Evolutionary conservation across 345 rosid genomes (phyloP), one percentile per base, ranked within the genome.

Genomic region (Eucalyptus cloeziana): DNA sequence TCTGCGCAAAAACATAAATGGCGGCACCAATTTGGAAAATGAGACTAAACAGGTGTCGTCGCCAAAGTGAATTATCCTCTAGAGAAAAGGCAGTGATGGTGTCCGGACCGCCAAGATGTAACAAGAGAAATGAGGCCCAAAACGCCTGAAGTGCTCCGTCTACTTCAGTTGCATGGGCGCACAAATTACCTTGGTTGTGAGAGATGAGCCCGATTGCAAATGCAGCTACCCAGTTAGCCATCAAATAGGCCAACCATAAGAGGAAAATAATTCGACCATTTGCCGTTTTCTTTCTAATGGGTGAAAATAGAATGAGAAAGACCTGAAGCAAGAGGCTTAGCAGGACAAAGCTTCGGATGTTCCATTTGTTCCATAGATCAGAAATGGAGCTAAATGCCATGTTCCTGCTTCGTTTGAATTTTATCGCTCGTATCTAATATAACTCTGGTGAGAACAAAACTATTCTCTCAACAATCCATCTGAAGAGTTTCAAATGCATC

Each of bases 131-230:
- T 13, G 71, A 62, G 4, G 37, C 37, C 37, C 37, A 62, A 62
- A 62, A 62, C 0, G 71, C 37, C 1, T 62, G 33, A 62, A 62
- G 16, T 13, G 33, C 33, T 13, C 1, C 1, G 1, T 62, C 71
- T 30, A 62, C 71, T 13, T 62, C 0, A 7, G 17, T 4, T 13
- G 4, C 19, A 13, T 1, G 33, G 1, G 19, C 9, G 0, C 0
- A 5, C 7, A 2, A 62, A 62, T 30, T 62, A 14, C 8, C 7
- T 27, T 27, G 31, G 69, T 12, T 27, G 31, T 12, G 69, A 60
- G 69, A 60, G 4, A 60, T 60, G 31, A 60, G 31, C 31, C 69
- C n/a, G 7, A 60, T 27, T 1, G 16, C 1, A 7, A 27, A 60
- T 60, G n/a, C 15, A 27, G 3, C 69, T 12, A 27, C 7, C 69